These are phyloP conservation scores for Xylariaceae sp. DNA, from an alignment of 2,329 filamentous ascomycete species.

Conservation along the genomic window DNA sequence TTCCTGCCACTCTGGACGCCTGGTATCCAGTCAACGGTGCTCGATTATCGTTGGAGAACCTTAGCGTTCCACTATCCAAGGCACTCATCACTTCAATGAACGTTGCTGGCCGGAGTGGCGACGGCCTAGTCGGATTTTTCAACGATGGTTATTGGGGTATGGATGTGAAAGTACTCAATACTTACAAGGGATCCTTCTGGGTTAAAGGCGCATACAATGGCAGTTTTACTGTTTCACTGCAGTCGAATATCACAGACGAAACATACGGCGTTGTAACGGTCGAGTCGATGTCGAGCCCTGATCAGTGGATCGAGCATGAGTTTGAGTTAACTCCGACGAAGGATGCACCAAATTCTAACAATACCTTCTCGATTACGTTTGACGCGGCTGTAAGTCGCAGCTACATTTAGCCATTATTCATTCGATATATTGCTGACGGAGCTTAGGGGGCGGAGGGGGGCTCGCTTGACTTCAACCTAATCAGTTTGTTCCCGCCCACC, in stretches of 20 bases:
- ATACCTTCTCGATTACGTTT: slow-evolving; percentile 59
- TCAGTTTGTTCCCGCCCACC: slow-evolving; percentile 63
- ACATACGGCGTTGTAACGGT: slow-evolving; percentile 52
- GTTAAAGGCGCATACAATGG: slow-evolving; percentile 54
- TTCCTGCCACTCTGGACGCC: slow-evolving; percentile 47
- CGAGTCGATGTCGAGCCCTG: slow-evolving; percentile 42
- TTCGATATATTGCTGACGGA: slow-evolving; percentile 3
- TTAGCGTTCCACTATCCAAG: slow-evolving; percentile 51
- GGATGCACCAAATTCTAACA: slow-evolving; percentile 57
- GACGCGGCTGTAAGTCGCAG: slow-evolving; percentile 41
- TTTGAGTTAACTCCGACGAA: slow-evolving; percentile 46
- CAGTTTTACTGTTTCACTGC: slow-evolving; percentile 50
- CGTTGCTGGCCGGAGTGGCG: slow-evolving; percentile 41
- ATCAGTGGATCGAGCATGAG: slow-evolving; percentile 56
- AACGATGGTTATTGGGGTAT: slow-evolving; percentile 64
- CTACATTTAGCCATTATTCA: neutral
- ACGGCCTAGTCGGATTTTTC: slow-evolving; percentile 47
- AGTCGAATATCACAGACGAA: slow-evolving; percentile 48
- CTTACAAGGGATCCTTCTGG: slow-evolving; percentile 55
- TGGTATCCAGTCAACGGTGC: slow-evolving; percentile 50
- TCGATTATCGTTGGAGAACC: slow-evolving; percentile 50
- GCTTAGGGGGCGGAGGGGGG: slow-evolving; percentile 40
- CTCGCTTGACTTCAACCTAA: slow-evolving; percentile 59
- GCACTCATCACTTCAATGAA: slow-evolving; percentile 56
- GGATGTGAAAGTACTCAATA: slow-evolving; percentile 47